Conservation (phyloP, 352 stramenopile species). For the Lagenidium giganteum region DNA sequence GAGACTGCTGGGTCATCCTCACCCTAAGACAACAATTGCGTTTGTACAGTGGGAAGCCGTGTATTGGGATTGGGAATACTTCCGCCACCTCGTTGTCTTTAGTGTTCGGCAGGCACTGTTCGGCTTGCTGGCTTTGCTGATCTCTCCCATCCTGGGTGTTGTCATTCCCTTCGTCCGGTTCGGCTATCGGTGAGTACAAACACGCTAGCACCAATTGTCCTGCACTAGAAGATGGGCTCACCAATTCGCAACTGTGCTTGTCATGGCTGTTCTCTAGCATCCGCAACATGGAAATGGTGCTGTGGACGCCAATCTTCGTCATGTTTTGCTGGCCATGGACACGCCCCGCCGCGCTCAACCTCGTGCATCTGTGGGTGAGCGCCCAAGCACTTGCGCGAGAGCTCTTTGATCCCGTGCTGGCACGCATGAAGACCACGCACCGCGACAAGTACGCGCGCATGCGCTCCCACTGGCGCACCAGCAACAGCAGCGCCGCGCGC, state of each 20-base stretch:
- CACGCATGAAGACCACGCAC: slow-evolving; percentile 49
- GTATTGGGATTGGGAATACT: slow-evolving; percentile 75
- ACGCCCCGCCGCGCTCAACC: slow-evolving; percentile 29
- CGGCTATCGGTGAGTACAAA: slow-evolving; percentile 39
- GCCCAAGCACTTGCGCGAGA: slow-evolving; percentile 59
- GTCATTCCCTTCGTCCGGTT: slow-evolving; percentile 53
- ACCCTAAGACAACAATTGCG: too few relatives aligned
- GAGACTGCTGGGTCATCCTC: too few relatives aligned
- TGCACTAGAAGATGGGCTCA: neutral
- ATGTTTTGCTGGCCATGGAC: slow-evolving; percentile 44
- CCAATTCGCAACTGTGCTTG: too few relatives aligned
- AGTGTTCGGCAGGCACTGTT: slow-evolving; percentile 43
- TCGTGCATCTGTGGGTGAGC: slow-evolving; percentile 64
- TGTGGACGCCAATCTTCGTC: slow-evolving; percentile 52
- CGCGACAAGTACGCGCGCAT: slow-evolving; percentile 19
- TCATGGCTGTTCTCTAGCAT: slow-evolving; percentile 24
- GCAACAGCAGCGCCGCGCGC: slow-evolving; percentile 57
- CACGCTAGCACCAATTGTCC: neutral
- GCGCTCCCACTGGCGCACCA: slow-evolving; percentile 43
- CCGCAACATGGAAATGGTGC: slow-evolving; percentile 59
- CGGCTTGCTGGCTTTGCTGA: slow-evolving; percentile 39
- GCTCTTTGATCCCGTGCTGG: slow-evolving; percentile 64
- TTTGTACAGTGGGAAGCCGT: slow-evolving; percentile 53
- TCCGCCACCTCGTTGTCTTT: slow-evolving; percentile 40
- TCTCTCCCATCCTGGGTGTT: slow-evolving; percentile 41